Evolutionary conservation across 75 land plant species (phyloP).

Genomic region (Pinus albicaulis): DNA sequence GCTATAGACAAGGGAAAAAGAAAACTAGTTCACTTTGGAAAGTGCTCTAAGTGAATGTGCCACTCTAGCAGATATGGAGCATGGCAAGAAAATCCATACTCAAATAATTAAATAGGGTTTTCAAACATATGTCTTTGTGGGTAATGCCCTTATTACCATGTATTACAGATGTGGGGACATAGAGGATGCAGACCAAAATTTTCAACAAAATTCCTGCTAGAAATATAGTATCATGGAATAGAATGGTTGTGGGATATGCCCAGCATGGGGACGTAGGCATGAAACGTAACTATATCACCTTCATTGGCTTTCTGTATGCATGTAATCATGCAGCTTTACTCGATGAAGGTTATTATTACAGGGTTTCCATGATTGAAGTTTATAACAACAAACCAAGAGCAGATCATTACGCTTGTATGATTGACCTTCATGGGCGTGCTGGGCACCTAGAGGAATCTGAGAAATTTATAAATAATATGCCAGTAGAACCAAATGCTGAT

Average conservation of each 20-base stretch:
- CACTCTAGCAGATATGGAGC: constrained; percentile 15
- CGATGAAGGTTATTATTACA: constrained; percentile 35
- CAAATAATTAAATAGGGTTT: constrained; percentile 27
- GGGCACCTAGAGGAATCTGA: constrained; percentile 51
- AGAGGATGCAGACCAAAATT: constrained; percentile 17
- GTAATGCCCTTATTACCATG: constrained; percentile 49
- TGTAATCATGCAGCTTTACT: constrained; percentile 51
- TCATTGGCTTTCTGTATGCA: constrained; percentile 38
- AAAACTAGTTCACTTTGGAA: constrained; percentile 36
- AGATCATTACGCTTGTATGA: constrained; percentile 50
- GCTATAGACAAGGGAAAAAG: constrained; percentile 10
- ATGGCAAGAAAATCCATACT: constrained; percentile 45
- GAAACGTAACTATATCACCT: constrained; percentile 45
- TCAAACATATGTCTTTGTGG: constrained; percentile 19
- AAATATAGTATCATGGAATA: constrained; percentile 49
- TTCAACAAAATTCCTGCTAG: constrained; percentile 26
- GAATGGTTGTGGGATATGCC: constrained; percentile 36
- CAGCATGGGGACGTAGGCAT: constrained; percentile 34
- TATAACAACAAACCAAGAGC: constrained; percentile 13
- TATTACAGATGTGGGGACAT: constrained; percentile 56
- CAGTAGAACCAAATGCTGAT: constrained; percentile 27
- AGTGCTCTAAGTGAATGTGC: constrained; percentile 39
- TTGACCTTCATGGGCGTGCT: constrained; percentile 55
- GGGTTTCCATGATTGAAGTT: constrained; percentile 26
- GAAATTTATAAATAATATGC: constrained; percentile 30